A percentile compares a stretch with the other conserved stretches of the same genome.
These are phyloP conservation scores for Monilinia polystroma DNA, from an alignment of 2,329 filamentous ascomycete genomes.

Conservation along the genomic window DNA sequence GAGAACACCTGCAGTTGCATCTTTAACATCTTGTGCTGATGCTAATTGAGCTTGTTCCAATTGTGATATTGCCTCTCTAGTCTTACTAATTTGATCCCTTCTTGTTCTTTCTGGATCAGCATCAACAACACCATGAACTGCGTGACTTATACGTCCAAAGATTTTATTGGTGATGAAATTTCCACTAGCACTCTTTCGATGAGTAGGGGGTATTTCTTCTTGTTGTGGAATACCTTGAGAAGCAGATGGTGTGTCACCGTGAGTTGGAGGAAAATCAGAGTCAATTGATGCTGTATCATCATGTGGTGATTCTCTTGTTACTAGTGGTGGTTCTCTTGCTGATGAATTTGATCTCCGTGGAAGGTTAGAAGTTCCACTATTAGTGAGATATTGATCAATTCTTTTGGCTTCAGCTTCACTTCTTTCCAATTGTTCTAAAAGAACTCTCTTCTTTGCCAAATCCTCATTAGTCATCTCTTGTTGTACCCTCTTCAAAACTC, in stretches of 20 bases:
- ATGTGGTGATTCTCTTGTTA: conserved; percentile 52
- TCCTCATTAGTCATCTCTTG: conserved; percentile 97
- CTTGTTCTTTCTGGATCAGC: conserved; percentile 92
- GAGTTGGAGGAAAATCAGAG: conserved; percentile 90
- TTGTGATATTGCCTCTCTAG: conserved; percentile 79
- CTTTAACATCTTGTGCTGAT: conserved; percentile 86
- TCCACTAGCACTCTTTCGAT: conserved; percentile 81
- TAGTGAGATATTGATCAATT: conserved; percentile 88
- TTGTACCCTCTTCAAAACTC: conserved; percentile 90
- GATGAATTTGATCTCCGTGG: conserved; percentile 66
- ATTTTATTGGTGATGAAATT: conserved; percentile 91
- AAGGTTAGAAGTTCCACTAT: conserved; percentile 60
- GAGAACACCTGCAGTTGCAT: conserved; percentile 84
- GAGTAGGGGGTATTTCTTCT: conserved; percentile 49
- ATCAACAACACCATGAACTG: conserved; percentile 93
- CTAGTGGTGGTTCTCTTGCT: conserved; percentile 53
- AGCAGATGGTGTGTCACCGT: conserved; percentile 74
- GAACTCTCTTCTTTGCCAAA: conserved; percentile 76
- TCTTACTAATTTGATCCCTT: conserved; percentile 93
- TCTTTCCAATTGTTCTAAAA: conserved; percentile 85
- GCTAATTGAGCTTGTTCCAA: conserved; percentile 88
- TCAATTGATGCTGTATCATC: conserved; percentile 90
- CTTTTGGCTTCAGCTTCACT: conserved; percentile 91
- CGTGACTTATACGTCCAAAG: conserved; percentile 92
- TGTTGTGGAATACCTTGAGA: conserved; percentile 66